phyloP scores from a whole-genome alignment of 495 filamentous ascomycete species.

The Talaromyces liani region DNA sequence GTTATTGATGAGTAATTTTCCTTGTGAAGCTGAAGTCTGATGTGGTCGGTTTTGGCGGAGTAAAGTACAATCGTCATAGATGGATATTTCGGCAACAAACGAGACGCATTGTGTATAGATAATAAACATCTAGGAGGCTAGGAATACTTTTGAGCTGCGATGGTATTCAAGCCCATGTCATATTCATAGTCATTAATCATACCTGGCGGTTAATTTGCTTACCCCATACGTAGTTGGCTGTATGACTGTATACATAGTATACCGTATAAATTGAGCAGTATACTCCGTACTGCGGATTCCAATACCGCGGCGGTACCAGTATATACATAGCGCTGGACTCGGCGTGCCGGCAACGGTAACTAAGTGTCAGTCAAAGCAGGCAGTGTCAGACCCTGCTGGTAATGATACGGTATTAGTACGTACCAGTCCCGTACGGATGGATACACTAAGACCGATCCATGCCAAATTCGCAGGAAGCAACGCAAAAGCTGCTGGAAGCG shows the following conservation, averaged over 20 bases:
- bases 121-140: neutral
- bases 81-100: neutral
- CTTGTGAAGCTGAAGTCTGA: neutral
- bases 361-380: neutral
- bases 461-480: neutral
- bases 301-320: neutral
- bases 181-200: neutral
- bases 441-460: neutral
- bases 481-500: neutral
- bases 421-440: neutral
- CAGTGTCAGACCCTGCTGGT: neutral
- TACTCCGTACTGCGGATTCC: neutral
- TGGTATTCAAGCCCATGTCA: neutral
- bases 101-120: neutral
- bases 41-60: neutral
- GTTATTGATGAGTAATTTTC: neutral
- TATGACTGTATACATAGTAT: neutral
- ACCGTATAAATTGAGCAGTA: neutral
- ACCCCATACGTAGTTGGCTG: neutral
- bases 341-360: neutral
- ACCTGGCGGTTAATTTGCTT: neutral
- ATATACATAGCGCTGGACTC: slow-evolving; percentile 1
- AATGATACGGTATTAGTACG: neutral
- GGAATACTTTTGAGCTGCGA: neutral
- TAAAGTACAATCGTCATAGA: neutral